These are phyloP conservation scores for Strobilomyces confusus DNA, from an alignment of 768 basidiomycete genomes.

Conservation along the genomic window DNA sequence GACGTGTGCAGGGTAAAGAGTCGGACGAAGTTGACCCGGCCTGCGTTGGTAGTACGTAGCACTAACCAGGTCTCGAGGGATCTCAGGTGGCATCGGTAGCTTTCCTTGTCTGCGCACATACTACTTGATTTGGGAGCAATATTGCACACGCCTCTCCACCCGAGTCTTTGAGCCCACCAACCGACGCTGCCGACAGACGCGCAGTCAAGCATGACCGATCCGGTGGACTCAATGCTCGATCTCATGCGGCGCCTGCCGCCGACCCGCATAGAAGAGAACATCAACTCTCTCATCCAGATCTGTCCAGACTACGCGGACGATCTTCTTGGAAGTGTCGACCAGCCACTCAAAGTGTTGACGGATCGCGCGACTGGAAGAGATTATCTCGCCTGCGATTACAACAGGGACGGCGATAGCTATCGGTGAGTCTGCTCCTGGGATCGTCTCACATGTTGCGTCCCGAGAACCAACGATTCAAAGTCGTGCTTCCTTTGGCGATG, in stretches of 20 bases:
- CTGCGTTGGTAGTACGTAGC: neutral
- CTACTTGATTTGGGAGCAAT: constrained; percentile 7
- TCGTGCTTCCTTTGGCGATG: neutral
- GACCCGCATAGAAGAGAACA: constrained; percentile 81
- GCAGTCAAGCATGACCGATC: constrained; percentile 56
- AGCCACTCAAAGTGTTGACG: constrained; percentile 77
- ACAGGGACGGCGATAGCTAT: constrained; percentile 87
- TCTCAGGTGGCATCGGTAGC: no score
- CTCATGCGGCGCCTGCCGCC: constrained; percentile 96
- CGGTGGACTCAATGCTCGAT: constrained; percentile 91
- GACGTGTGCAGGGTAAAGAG: constrained; percentile 30
- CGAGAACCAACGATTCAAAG: neutral
- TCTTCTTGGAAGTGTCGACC: constrained; percentile 90
- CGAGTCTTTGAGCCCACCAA: neutral
- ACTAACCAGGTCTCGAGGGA: neutral
- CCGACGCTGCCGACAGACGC: neutral
- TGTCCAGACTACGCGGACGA: constrained; percentile 95
- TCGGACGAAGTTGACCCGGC: neutral
- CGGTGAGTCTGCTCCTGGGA: constrained; percentile 38
- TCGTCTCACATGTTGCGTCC: no score
- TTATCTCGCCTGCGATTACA: constrained; percentile 92
- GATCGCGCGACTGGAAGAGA: constrained; percentile 83
- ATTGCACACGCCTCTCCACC: neutral
- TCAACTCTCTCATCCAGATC: constrained; percentile 73
- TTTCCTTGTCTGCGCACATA: no score